Percentiles rank a stretch among this genome's conserved stretches.
These are phyloP conservation scores for Leptodermis oblonga DNA, from an alignment of 257 asterid genomes.

Conservation along the genomic window DNA sequence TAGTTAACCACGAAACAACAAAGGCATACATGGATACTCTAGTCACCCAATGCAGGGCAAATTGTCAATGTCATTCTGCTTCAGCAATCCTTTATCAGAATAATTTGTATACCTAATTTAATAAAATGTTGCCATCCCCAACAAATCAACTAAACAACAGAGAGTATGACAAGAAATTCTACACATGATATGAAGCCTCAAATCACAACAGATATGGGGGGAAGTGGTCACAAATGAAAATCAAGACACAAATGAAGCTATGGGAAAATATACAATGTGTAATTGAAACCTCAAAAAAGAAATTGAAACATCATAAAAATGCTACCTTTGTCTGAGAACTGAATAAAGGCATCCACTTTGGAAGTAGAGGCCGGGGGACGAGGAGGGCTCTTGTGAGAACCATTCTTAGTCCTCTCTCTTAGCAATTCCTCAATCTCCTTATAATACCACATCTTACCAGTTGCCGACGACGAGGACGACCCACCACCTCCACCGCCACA, in stretches of 20 bases:
- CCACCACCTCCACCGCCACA: constrained; percentile 47
- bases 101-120: neutral
- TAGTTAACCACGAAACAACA: neutral
- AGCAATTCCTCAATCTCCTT: constrained; percentile 76
- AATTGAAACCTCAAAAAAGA: neutral
- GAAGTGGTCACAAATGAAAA: too few relatives aligned
- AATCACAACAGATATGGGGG: neutral
- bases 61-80: neutral
- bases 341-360: constrained; percentile 74
- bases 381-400: constrained; percentile 43
- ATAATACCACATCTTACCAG: constrained; percentile 48
- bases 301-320: neutral
- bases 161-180: neutral
- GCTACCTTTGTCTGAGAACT: constrained; percentile 74
- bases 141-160: neutral
- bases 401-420: constrained; percentile 51
- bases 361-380: constrained; percentile 22
- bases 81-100: neutral
- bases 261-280: neutral
- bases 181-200: neutral
- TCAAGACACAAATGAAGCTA: neutral
- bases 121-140: neutral
- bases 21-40: too few relatives aligned
- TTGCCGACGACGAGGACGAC: constrained; percentile 14
- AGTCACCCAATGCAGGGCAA: neutral